Evolutionary conservation across 164 flowering plant genomes (phyloP), one percentile per base, ranked within the genome.

Genomic region (Berberis vulgaris): DNA sequence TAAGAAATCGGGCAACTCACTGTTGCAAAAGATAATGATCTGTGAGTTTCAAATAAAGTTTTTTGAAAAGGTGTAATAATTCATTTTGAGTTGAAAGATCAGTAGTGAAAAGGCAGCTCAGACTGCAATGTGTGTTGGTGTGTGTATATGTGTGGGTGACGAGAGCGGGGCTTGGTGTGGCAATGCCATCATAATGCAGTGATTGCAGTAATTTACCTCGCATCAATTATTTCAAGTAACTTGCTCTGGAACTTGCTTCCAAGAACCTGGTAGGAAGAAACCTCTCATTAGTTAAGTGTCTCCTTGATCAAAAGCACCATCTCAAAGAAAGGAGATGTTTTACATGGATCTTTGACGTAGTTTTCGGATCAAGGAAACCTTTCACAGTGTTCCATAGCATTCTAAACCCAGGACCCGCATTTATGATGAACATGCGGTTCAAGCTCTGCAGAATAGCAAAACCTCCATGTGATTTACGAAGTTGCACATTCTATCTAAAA

Each of bases 221-320:
- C 86, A 72, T 92, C 94, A 67, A 88, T 92, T 38, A 86, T 61
- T 79, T 92, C 97, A 70, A 89, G 91, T 79, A 92, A 72, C 72
- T 88, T 88, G 90, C 88, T 84, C 74, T 93, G 98, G 80, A 78
- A 93, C 70, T 93, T 93, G 76, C 79, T 88, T 7, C 98, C 96
- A 40, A 93, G 86, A 73, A 92, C 94, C 98, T 89, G 78, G 60
- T 60, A 26, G 8, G 43, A 46, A 7, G 61, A 59, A 66, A 64
- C 10, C 38, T 42, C 6, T 38, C 58, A 60, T 13, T 39, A 7
- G 43, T 55, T 65, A 59, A 59, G 45, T 57, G 2, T 52, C 54
- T 45, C 4, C 1, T 43, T 44, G 5, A 66, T 43, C 26, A 50
- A 58, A 65, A 41, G 26, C 47, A 42, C 26, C 13, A 45, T 10